Evolutionary conservation across 306 rosid genomes (phyloP).

Genomic region (Styphnolobium japonicum): DNA sequence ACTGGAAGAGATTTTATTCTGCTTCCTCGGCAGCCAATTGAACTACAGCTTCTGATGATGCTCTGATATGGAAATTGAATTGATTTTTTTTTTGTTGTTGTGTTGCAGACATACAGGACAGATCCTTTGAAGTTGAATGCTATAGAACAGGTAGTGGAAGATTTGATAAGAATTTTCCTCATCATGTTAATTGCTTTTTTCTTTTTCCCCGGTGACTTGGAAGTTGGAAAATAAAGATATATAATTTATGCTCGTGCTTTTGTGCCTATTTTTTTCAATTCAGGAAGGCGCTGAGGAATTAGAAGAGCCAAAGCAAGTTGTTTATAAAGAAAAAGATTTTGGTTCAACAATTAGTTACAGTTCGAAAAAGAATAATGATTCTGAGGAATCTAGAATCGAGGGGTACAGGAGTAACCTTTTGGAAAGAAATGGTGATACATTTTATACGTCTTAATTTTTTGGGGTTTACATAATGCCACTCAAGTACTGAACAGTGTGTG

Average conservation of each 20-base stretch:
- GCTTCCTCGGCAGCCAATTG: constrained; percentile 6
- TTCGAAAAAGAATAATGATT: constrained; percentile 27
- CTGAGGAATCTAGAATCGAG: constrained; percentile 35
- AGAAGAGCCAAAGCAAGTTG: constrained; percentile 75
- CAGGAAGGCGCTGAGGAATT: constrained; percentile 66
- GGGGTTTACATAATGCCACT: constrained; percentile 10
- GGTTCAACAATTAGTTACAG: constrained; percentile 22
- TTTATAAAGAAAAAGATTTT: constrained; percentile 59
- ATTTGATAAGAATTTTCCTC: background rate
- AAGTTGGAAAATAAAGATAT: background rate
- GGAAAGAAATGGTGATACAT: constrained; percentile 49
- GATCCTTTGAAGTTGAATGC: constrained; percentile 60
- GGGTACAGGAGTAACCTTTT: constrained; percentile 28
- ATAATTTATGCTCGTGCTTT: background rate
- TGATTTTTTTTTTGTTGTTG: constrained; percentile 29
- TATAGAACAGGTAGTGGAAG: constrained; percentile 65
- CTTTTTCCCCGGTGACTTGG: background rate
- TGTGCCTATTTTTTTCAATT: background rate
- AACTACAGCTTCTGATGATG: constrained; percentile 14
- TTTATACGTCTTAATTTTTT: constrained; percentile 2
- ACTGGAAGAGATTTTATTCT: background rate
- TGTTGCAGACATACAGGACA: constrained; percentile 72
- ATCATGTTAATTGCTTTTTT: background rate
- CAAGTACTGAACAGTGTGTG: constrained; percentile 13
- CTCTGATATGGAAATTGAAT: constrained; percentile 29